Evolutionary conservation across 2,329 filamentous ascomycete species (phyloP), one percentile per base, ranked within the genome.

Genomic region (Cordyceps farinosa): DNA sequence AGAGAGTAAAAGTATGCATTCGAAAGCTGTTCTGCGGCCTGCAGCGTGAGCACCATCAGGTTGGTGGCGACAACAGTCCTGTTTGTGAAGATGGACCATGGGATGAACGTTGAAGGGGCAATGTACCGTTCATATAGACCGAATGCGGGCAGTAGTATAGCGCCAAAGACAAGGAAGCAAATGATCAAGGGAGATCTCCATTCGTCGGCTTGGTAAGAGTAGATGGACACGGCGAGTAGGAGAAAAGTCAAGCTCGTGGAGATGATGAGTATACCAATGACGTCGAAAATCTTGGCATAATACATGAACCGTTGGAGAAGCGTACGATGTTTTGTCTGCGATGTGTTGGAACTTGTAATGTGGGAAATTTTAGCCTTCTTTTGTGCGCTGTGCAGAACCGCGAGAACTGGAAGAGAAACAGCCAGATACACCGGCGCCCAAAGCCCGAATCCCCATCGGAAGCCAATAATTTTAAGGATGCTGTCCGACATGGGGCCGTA

Each of bases 401-500:
- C 67, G 45, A 82, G 79, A 2, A 90, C 77, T 0, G 88, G 87
- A 17, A 82, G 66, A 61, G 84, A 83, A 56, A 87, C 81, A 34
- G 84, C 76, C 1, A 87, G 86, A 9, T 84, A 74, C 66, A 90
- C 82, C 68, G 91, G 87, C 64, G 83, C 78, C 74, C 86, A 90
- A 65, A 84, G 80, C 55, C 87, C 88, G 66, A 87, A 87, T 3
- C 82, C 87, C 88, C 88, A 91, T 63, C 87, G 80, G 82, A 84
- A 90, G 55, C 82, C 84, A 4, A 80, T 75, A 17, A 80, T 74
- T 9, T 72, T 64, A 22, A 84, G 75, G 61, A 88, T 81, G 1
- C 76, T 73, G 15, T 84, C 76, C 0, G 83, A 81, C 57, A 87
- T 82, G 29, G 80, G 82, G 0, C 85, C 82, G 5, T 85, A 84